These are phyloP conservation scores for Globisporangium cystogenes DNA, from an alignment of 352 stramenopile species.

Conservation along the genomic window DNA sequence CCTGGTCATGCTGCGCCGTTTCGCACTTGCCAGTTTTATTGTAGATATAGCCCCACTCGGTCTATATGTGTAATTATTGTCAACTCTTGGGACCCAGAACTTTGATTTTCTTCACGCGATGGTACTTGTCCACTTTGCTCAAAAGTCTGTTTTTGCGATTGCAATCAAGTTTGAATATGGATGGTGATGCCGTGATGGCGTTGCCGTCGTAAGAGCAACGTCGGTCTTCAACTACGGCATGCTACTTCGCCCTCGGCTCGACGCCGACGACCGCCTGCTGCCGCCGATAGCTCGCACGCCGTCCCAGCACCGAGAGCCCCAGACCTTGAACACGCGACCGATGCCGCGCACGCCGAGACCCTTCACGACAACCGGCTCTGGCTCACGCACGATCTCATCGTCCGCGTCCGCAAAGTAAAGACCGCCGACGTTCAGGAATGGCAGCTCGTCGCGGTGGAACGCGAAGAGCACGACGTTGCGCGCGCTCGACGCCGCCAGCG, in stretches of 20 bases:
- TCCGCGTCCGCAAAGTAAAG: constrained; percentile 32
- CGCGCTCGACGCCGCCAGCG: constrained; percentile 11
- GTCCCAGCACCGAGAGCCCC: constrained; percentile 10
- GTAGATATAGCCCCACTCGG: no score
- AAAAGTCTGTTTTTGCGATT: no score
- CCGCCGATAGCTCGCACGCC: constrained; percentile 6
- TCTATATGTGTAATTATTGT: no score
- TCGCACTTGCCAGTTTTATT: no score
- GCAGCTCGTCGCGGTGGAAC: constrained; percentile 61
- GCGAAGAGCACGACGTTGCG: constrained; percentile 39
- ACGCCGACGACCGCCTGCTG: not conserved
- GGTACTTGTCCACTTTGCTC: no score
- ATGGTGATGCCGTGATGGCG: no score
- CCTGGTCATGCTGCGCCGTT: no score
- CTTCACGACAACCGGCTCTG: constrained; percentile 44
- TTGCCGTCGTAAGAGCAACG: no score
- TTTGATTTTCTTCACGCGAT: no score
- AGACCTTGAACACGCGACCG: constrained; percentile 12
- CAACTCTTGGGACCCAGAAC: no score
- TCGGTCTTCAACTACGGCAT: constrained; percentile 11
- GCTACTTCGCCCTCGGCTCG: constrained; percentile 7
- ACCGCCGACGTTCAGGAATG: constrained; percentile 29
- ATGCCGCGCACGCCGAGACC: constrained; percentile 40
- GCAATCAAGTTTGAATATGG: no score
- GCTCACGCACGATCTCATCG: constrained; percentile 19